Conservation (phyloP, 805 yeast genomes). For the Clavispora phyllophila region DNA sequence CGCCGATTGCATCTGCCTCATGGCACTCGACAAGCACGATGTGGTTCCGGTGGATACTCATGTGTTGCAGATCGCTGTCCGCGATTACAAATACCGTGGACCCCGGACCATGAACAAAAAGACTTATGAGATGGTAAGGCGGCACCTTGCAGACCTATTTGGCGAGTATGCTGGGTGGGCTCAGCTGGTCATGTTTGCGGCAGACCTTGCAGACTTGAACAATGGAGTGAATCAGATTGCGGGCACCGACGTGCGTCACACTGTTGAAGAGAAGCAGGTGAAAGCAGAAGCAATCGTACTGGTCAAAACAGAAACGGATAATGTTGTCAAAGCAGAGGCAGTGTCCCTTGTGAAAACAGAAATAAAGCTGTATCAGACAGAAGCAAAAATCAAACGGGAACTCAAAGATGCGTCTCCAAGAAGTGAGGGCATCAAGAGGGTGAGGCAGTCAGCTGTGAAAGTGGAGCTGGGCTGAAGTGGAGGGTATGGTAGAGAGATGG, state of each 20-base stretch:
- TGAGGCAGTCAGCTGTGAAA: background rate
- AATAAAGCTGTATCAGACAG: background rate
- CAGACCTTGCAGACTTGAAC: slow-evolving; percentile 68
- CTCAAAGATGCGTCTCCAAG: background rate
- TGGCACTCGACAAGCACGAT: slow-evolving; percentile 83
- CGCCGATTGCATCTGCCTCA: slow-evolving; percentile 91
- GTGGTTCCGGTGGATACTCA: slow-evolving; percentile 96
- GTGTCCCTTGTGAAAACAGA: background rate
- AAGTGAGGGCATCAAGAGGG: background rate
- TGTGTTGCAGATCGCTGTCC: slow-evolving; percentile 79
- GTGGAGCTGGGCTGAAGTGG: background rate
- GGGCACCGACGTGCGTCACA: slow-evolving; percentile 13
- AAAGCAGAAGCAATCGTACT: background rate
- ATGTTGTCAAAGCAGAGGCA: slow-evolving; percentile 1
- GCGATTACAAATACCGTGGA: slow-evolving; percentile 65
- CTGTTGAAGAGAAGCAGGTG: slow-evolving; percentile 1
- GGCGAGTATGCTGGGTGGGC: slow-evolving; percentile 98
- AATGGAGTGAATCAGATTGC: slow-evolving; percentile 50
- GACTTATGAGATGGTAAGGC: slow-evolving; percentile 52
- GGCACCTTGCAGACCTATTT: slow-evolving; percentile 63
- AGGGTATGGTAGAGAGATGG: background rate
- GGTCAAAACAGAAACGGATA: background rate
- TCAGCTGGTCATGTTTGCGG: slow-evolving; percentile 87
- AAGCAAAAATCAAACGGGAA: background rate
- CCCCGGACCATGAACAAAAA: slow-evolving; percentile 44